Conservation (phyloP, 2,329 filamentous ascomycete species). For the Fusarium stilboides region DNA sequence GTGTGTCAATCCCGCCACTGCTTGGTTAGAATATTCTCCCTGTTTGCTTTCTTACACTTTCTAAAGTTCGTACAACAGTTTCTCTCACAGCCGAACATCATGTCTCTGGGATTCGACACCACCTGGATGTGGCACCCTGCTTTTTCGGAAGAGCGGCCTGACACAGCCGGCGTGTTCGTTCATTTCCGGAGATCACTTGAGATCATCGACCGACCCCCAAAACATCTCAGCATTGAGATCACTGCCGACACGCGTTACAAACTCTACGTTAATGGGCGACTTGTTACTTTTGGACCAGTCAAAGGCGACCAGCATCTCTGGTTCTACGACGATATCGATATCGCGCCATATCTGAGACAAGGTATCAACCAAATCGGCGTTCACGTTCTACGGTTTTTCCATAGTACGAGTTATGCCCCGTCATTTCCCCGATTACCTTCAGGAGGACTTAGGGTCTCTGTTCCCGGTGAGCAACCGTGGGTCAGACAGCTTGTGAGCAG, state of each 20-base stretch:
- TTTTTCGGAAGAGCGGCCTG: neutral
- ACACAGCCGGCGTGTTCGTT: neutral
- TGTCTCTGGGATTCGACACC: neutral
- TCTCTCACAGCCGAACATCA: no score
- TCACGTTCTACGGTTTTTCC: conserved; percentile 1
- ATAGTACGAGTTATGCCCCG: neutral
- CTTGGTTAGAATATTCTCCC: no score
- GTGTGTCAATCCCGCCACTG: no score
- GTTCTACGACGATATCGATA: conserved; percentile 8
- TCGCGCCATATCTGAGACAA: neutral
- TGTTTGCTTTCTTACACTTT: no score
- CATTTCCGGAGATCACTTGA: neutral
- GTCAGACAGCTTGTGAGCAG: neutral
- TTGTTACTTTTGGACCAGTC: neutral
- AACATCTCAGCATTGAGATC: neutral
- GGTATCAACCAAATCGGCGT: neutral
- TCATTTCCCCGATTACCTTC: conserved; percentile 1
- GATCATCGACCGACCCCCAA: fast-evolving
- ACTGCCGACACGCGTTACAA: conserved; percentile 7
- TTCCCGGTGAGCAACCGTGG: neutral
- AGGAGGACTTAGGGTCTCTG: neutral
- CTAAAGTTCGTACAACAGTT: no score
- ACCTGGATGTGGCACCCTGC: conserved; percentile 12
- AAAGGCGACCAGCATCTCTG: conserved; percentile 7
- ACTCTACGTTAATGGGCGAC: neutral